Base-by-base conservation (phyloP, 306 rosid species). In the Dalbergia cochinchinensis region DNA sequence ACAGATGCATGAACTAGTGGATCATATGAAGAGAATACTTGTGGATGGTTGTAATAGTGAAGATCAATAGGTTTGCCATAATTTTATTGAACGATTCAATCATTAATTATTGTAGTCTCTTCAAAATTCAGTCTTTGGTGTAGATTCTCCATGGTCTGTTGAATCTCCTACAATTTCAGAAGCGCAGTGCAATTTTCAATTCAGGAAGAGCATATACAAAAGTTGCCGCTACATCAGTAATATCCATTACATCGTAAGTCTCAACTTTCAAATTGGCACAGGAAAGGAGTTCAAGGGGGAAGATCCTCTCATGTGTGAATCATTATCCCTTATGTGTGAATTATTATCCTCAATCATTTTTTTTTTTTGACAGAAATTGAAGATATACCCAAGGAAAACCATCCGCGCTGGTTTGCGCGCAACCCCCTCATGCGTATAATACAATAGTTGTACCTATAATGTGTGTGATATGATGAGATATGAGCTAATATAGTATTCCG, bases 1-100 rank as follows among this genome's bases (percentile, higher is more conserved):
- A 77, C 99, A 93, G 85, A 88, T 95, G 84, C 84, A 87, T 65
- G 91, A 33, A 62, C 69, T 95, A 13, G 68, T 88, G 5, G 88
- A 93, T 74, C 81, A 74, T 80, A 93, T 91, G 98, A 95, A 88
- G 87, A 87, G 80, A 77, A 72, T 93, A 82, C 88, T 95, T 76
- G 91, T 85, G 48, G 89, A 78, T 68, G 85, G 69, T 68, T 78
- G 86, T 81, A 61, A 78, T 47, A 70, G 26, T 74, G 69, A 78
- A 65, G 62, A 65, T 55, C 55, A 83, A 65, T 77, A 86, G 73
- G 48, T 51, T 66, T 88, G 71, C 74, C 66, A 22, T 71, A 37
- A 14, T 39, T 61, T 10, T 47, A n/a, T 73, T 73, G 65, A 37
- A 57, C 55, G 16, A 62, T 68, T 77, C 71, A 65, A 37, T 53